Percentiles rank a stretch among this genome's conserved stretches.
Conservation (phyloP, 1,284 basidiomycete genomes). For the Phellopilus nigrolimitatus region DNA sequence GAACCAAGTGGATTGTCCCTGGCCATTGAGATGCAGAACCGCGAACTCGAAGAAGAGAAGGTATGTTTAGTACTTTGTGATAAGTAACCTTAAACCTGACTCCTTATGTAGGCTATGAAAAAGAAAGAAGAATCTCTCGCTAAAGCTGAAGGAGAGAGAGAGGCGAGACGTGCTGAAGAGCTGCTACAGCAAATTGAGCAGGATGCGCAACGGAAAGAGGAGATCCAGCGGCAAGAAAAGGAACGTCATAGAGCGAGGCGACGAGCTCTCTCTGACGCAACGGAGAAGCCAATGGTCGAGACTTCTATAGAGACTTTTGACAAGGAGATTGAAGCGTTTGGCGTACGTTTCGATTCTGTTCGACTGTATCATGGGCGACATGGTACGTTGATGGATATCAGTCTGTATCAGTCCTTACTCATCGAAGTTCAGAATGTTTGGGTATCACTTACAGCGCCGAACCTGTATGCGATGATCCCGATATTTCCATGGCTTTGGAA, state of each 20-base stretch:
- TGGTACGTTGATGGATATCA: constrained; percentile 39
- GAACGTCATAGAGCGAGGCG: constrained; percentile 47
- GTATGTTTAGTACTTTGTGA: constrained; percentile 32
- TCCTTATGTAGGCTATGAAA: constrained; percentile 29
- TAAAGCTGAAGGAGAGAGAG: constrained; percentile 41
- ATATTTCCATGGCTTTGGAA: constrained; percentile 54
- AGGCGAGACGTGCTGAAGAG: constrained; percentile 44
- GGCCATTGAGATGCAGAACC: constrained; percentile 66
- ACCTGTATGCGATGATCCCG: constrained; percentile 59
- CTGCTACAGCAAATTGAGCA: constrained; percentile 60
- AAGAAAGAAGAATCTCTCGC: constrained; percentile 50
- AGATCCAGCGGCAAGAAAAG: constrained; percentile 43
- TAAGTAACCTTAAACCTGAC: background rate
- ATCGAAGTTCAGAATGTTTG: constrained; percentile 43
- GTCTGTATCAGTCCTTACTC: background rate
- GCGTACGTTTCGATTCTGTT: constrained; percentile 55
- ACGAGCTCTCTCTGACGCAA: constrained; percentile 62
- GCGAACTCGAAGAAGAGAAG: constrained; percentile 60
- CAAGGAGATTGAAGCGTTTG: constrained; percentile 50
- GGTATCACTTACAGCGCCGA: constrained; percentile 67
- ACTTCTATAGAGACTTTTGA: constrained; percentile 59
- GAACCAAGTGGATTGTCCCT: constrained; percentile 59
- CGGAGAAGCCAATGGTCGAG: constrained; percentile 50
- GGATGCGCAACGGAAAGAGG: constrained; percentile 48
- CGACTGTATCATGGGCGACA: constrained; percentile 63